Base-by-base conservation (phyloP, 305 asterid species). In the Salvia sclarea region DNA sequence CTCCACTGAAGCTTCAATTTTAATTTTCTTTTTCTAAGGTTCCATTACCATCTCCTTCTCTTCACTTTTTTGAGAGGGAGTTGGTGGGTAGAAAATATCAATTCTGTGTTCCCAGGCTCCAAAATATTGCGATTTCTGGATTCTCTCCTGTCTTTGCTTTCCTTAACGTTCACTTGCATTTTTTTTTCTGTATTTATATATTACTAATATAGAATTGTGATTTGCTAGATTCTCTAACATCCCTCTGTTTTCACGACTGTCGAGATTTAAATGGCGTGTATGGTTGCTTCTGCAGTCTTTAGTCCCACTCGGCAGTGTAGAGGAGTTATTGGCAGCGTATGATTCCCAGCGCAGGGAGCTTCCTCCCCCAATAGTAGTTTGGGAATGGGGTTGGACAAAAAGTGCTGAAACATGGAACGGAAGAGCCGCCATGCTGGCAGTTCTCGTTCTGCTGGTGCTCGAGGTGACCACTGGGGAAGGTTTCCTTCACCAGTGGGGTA, bases 321-420 rank as follows among this genome's bases (percentile, higher is more conserved):
- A 93, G 81, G 98, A 91, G 82, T 79, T 93, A 43, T 81, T 93
- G 79, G 98, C 98, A 14, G 89, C 96, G 12, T 93, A 93, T 33
- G 98, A 93, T 79, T 88, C 97, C 54, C 97, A 93, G 76, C 92
- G 98, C 2, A 82, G 92, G 79, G 96, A 93, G 85, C 89, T 93
- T 35, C 98, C 98, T 30, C 84, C 98, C 6, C 97, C 96, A 59
- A 92, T 93, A 68, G 84, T 76, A 43, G 92, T 93, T 58, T 93
- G 98, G 98, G 83, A 93, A 74, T 93, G 98, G 98, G 98, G 98
- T 61, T 93, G 97, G 98, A 93, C 98, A 12, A 90, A 86, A 85
- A 93, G 97, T 76, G 98, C 97, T 45, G 98, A 93, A 77, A 93
- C 98, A 40, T 91, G 98, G 98, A 93, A 93, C 11, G 98, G 98